Conservation (phyloP, 352 stramenopile genomes). For the Aphanomyces invadans region DNA sequence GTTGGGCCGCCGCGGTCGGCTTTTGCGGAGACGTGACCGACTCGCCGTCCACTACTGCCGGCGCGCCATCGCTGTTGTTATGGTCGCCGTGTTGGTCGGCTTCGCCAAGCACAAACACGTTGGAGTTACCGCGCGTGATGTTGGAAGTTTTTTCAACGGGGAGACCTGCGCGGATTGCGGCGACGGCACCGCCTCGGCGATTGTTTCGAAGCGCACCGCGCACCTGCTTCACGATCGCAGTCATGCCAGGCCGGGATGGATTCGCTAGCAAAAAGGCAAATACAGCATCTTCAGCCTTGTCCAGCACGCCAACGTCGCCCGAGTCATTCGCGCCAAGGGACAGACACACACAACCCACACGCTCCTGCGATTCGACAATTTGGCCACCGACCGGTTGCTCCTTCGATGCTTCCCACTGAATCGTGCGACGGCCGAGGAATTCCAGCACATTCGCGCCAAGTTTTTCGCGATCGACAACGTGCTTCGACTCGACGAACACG, state of each 20-base stretch:
- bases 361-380: constrained; percentile 78
- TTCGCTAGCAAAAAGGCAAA: constrained; percentile 80
- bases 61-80: constrained; percentile 7
- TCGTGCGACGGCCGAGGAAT: constrained; percentile 72
- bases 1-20: constrained; percentile 43
- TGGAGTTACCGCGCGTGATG: constrained; percentile 55
- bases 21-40: constrained; percentile 32
- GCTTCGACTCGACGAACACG: constrained; percentile 82
- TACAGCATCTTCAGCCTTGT: constrained; percentile 70
- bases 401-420: constrained; percentile 84
- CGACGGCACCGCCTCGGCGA: background rate
- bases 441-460: constrained; percentile 59
- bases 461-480: constrained; percentile 77
- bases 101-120: constrained; percentile 83
- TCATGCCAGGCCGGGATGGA: constrained; percentile 73
- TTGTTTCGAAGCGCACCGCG: constrained; percentile 44
- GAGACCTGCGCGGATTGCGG: constrained; percentile 36
- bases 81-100: constrained; percentile 49
- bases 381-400: constrained; percentile 67
- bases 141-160: constrained; percentile 28
- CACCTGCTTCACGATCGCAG: constrained; percentile 73
- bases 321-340: constrained; percentile 64
- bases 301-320: constrained; percentile 54
- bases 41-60: constrained; percentile 51
- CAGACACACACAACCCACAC: constrained; percentile 79